Evolutionary conservation across 208 protist genomes (phyloP), one percentile per base, ranked within the genome.

Genomic region (Wallacemonas sp.): DNA sequence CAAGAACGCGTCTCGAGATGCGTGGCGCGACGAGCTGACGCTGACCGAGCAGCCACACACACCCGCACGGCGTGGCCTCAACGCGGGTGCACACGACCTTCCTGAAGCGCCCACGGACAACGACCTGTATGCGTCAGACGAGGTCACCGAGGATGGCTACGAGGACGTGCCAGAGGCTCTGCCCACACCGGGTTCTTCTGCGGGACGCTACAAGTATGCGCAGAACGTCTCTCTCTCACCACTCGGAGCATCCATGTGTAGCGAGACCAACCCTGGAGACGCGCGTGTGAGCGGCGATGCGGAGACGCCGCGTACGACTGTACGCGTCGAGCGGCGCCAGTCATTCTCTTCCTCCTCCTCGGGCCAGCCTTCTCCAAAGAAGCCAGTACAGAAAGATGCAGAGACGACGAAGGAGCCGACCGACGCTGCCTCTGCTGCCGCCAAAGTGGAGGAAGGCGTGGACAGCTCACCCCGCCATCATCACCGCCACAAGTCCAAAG

Each of bases 161-260:
- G 5, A 19, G 4, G 51, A 58, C 26, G 51, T 39, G 30, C 42
- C 42, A 6, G 42, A 49, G 24, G 42, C 17, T 21, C 11, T 21
- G 42, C n/a, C 42, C 15, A 26, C 42, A 12, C 24, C 42, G 42
- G n/a, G 15, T 21, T 6, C 3, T 11, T 54, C 1, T 24, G 9
- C 24, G 3, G 51, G 41, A 14, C 51, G 30, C 8, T 42, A 41
- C 51, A 31, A 12, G 14, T 58, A 14, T 21, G 30, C 51, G 17
- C 51, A 39, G 28, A 27, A 58, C 51, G 51, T 58, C 9, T 58
- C 51, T 4, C 51, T 58, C 28, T 58, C 51, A 21, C 51, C 51
- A 6, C 51, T 58, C 14, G 51, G 51, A 9, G 51, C 51, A 2
- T 58, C 51, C 22, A 15, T 26, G 30, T 58, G 51, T n/a, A 58